Evolutionary conservation across 2,329 filamentous ascomycete genomes (phyloP).

Genomic region (Penicillium hordei): DNA sequence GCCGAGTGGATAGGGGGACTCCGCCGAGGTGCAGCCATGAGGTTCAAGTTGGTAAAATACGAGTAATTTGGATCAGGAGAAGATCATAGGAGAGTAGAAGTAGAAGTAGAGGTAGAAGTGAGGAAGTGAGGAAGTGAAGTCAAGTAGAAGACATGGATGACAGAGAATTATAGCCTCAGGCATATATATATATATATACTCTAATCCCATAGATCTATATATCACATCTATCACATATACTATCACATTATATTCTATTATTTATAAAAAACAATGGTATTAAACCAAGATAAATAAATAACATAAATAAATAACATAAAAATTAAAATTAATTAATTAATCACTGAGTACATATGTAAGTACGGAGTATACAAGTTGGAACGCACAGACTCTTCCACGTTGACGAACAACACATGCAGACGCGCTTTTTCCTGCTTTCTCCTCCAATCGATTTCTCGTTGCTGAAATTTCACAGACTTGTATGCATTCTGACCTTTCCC

Average conservation of each 20-base stretch:
- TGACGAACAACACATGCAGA: slow-evolving; percentile 12
- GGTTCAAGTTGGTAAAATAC: slow-evolving; percentile 8
- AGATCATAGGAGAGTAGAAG: not conserved
- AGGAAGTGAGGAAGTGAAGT: not conserved
- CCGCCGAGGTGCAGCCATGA: slow-evolving; percentile 7
- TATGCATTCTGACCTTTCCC: not conserved
- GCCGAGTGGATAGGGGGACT: slow-evolving; percentile 3
- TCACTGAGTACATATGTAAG: too few relatives aligned
- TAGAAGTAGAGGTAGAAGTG: not conserved
- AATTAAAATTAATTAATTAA: too few relatives aligned
- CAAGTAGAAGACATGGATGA: not conserved
- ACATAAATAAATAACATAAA: too few relatives aligned
- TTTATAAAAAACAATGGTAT: too few relatives aligned
- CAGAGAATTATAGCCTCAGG: not conserved
- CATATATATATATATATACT: not conserved
- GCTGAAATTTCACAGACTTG: not conserved
- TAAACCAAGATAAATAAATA: too few relatives aligned
- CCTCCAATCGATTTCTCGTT: slow-evolving; percentile 20
- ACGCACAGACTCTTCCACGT: slow-evolving; percentile 11
- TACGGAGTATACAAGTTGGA: not conserved
- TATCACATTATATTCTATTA: too few relatives aligned
- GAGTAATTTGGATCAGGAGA: not conserved
- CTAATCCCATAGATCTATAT: too few relatives aligned
- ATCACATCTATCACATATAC: too few relatives aligned
- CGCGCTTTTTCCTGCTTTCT: slow-evolving; percentile 5